These are phyloP conservation scores for Globisporangium cystogenes DNA, from an alignment of 352 stramenopile genomes.

Conservation along the genomic window DNA sequence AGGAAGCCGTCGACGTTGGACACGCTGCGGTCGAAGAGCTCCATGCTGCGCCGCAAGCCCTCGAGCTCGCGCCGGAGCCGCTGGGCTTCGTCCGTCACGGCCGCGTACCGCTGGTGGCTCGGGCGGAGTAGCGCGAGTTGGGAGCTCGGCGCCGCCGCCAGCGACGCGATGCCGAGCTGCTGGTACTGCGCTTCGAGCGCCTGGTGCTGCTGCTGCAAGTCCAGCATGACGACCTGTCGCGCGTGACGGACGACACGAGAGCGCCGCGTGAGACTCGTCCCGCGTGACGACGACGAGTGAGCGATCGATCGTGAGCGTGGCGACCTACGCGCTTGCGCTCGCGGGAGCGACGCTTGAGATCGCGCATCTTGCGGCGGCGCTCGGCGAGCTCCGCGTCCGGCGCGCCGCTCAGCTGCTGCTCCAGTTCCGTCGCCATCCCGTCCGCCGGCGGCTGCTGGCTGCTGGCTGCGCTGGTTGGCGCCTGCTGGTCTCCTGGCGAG, in stretches of 20 bases:
- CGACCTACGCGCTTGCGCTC: conserved; percentile 8
- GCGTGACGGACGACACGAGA: background rate
- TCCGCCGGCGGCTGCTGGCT: background rate
- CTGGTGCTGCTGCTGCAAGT: conserved; percentile 5
- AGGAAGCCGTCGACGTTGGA: conserved; percentile 12
- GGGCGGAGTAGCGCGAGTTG: background rate
- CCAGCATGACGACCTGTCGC: conserved; percentile 1
- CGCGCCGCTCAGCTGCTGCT: background rate
- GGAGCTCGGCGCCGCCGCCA: background rate
- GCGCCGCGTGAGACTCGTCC: background rate
- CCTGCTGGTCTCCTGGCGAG: background rate
- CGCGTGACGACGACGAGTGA: background rate
- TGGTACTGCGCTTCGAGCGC: conserved; percentile 6
- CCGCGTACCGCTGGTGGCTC: conserved; percentile 3
- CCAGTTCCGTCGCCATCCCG: background rate
- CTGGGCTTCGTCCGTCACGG: conserved; percentile 4
- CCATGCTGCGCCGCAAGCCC: conserved; percentile 5
- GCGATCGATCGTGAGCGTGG: no score
- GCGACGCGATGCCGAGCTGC: background rate
- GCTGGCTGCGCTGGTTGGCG: background rate
- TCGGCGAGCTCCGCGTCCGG: conserved; percentile 3
- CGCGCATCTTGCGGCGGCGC: conserved; percentile 12
- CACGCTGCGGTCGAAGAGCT: conserved; percentile 11
- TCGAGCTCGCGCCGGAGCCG: conserved; percentile 1
- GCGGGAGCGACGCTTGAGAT: conserved; percentile 15